These are phyloP conservation scores for Citrus hindsii DNA, from an alignment of 345 rosid genomes.

Conservation along the genomic window DNA sequence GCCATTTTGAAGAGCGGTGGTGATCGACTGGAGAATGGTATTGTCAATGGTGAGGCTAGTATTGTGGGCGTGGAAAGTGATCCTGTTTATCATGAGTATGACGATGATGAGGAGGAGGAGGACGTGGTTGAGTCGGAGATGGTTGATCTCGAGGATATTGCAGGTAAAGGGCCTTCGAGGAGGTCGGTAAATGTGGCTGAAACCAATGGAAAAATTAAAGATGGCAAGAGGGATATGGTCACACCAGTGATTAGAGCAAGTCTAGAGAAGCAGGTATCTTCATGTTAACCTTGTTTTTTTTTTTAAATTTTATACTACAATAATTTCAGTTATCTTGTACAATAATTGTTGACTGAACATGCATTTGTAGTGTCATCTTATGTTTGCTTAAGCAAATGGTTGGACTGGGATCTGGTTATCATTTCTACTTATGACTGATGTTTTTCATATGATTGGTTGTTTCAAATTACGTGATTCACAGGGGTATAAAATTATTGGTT, in stretches of 20 bases:
- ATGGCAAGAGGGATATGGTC: constrained; percentile 82
- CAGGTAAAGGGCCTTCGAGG: constrained; percentile 84
- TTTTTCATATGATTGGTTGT: neutral
- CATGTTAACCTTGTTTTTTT: neutral
- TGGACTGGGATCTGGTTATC: neutral
- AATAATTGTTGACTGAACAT: neutral
- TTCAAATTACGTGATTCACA: constrained; percentile 34
- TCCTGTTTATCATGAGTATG: constrained; percentile 20
- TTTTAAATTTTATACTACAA: neutral
- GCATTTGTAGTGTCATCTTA: neutral
- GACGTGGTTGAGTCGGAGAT: constrained; percentile 33
- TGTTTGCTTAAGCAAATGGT: neutral
- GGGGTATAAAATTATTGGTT: constrained; percentile 97
- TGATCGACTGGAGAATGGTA: constrained; percentile 27
- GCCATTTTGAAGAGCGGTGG: constrained; percentile 48
- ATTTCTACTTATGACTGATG: neutral
- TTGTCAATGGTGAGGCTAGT: constrained; percentile 26
- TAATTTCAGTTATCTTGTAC: neutral
- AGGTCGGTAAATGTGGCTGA: constrained; percentile 33
- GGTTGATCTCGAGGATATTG: constrained; percentile 93
- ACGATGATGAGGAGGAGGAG: constrained; percentile 17
- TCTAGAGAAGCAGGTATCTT: constrained; percentile 82
- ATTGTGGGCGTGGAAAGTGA: constrained; percentile 41
- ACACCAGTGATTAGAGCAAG: constrained; percentile 93
- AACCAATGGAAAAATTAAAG: constrained; percentile 45